Percentiles rank a stretch among this genome's conserved stretches.
phyloP scores from a whole-genome alignment of 2,329 filamentous ascomycete species.

The Colletotrichum lentis region DNA sequence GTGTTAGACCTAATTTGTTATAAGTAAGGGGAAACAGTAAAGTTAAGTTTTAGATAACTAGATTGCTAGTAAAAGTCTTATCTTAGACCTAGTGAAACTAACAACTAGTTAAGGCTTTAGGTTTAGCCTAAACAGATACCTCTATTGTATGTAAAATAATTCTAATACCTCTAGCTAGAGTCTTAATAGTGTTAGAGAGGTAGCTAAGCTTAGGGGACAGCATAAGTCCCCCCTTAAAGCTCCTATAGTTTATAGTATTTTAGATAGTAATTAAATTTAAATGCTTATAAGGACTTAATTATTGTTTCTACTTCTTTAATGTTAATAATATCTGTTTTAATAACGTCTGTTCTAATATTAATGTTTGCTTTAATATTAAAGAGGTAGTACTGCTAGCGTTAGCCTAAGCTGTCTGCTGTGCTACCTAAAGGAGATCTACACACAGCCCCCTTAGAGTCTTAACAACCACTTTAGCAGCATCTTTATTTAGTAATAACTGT shows the following conservation, averaged over 20 bases:
- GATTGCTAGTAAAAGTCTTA: neutral
- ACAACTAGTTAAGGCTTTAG: neutral
- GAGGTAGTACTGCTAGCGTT: constrained; percentile 2
- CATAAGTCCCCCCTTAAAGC: neutral
- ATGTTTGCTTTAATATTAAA: neutral
- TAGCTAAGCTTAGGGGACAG: neutral
- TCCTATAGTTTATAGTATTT: neutral
- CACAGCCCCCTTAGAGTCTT: no score
- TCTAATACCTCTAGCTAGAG: neutral
- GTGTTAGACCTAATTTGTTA: neutral
- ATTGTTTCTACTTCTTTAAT: neutral
- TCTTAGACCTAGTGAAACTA: constrained; percentile 4
- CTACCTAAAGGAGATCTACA: no score
- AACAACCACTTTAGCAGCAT: no score
- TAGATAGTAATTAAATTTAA: neutral
- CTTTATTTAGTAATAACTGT: no score
- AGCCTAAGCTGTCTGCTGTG: no score
- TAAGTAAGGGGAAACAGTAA: neutral
- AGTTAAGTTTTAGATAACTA: neutral
- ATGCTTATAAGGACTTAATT: neutral
- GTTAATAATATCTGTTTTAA: neutral
- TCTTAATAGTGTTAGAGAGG: neutral
- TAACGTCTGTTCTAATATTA: neutral
- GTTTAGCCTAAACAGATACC: neutral
- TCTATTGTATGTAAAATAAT: neutral